Evolutionary conservation across 352 stramenopile genomes (phyloP), one percentile per base, ranked within the genome.

Genomic region (Saprolegnia diclina): DNA sequence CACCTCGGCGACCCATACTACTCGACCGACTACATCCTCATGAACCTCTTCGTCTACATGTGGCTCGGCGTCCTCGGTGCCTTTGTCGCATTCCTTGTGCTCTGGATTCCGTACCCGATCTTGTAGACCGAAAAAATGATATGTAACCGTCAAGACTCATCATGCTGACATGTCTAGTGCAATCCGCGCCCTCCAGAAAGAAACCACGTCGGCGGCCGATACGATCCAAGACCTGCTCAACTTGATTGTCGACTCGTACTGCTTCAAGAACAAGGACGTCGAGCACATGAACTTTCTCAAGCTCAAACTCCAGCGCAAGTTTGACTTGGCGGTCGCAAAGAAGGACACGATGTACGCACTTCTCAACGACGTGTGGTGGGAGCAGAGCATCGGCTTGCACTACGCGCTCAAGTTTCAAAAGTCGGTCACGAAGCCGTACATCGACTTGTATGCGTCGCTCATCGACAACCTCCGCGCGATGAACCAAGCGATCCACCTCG

Each of bases 211-310:
- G 7, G 76, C 76, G 0, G 79, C 78, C 5, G 79, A 78, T 0
- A 83, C 89, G 55, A 79, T 92, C 22, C 45, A 89, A 7, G 85
- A 91, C 42, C 67, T 92, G 32, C 77, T 91, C 11, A 91, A 92
- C 63, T 76, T 92, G 66, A 89, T 92, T 63, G 76, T 92, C 5
- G 85, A 92, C 67, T 88, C 83, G 45, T 92, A 92, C 76, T 92
- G 85, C 67, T 92, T 92, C 75, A 89, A 90, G 74, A 90, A 89
- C 77, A 92, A 91, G 74, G 90, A 91, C 62, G 74, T 90, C 29
- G 82, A 91, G 29, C 75, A 90, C 74, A 89, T 93, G 82, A 85
- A 93, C 54, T 89, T 93, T 46, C 63, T 93, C 13, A 82, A 78
- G 21, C 67, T 90, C 19, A 91, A 90, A 62, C 74, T 93, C 32